These are phyloP conservation scores for Claviceps humidiphila DNA, from an alignment of 2,329 filamentous ascomycete genomes.

Conservation along the genomic window DNA sequence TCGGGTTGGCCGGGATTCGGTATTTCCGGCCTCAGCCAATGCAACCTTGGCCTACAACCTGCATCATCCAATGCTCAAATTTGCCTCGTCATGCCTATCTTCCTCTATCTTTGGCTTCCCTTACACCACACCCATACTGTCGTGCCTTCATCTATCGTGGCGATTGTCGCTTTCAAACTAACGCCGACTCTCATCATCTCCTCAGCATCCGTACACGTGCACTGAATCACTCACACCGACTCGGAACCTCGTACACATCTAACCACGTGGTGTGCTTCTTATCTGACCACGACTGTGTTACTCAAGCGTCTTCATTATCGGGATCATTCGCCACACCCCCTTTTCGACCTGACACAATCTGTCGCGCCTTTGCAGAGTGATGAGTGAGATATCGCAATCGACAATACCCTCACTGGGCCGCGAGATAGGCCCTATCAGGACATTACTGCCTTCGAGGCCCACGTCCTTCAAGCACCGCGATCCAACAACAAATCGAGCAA, in stretches of 20 bases:
- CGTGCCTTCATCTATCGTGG: not conserved
- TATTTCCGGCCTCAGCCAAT: conserved; percentile 5
- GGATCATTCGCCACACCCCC: not conserved
- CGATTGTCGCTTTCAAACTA: not conserved
- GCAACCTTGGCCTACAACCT: not conserved
- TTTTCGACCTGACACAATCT: not conserved
- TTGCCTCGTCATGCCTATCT: not conserved
- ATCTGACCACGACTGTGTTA: conserved; percentile 2
- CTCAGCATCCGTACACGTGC: no score
- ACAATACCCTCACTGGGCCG: conserved; percentile 14
- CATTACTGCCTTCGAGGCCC: conserved; percentile 25
- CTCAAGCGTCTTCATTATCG: not conserved
- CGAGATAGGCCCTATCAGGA: conserved; percentile 19
- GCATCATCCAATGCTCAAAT: not conserved
- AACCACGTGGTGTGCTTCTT: not conserved
- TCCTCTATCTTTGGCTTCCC: not conserved
- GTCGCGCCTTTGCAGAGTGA: conserved; percentile 10
- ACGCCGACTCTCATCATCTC: not conserved
- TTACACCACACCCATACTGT: not conserved
- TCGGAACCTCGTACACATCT: not conserved
- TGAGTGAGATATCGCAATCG: conserved; percentile 19
- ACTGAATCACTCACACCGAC: no score
- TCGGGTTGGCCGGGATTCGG: conserved; percentile 3
- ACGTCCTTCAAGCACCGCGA: conserved; percentile 20
- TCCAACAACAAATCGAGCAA: conserved; percentile 11